Base-by-base conservation (phyloP, 2,329 filamentous ascomycete genomes). In the Aspergillus terreus region DNA sequence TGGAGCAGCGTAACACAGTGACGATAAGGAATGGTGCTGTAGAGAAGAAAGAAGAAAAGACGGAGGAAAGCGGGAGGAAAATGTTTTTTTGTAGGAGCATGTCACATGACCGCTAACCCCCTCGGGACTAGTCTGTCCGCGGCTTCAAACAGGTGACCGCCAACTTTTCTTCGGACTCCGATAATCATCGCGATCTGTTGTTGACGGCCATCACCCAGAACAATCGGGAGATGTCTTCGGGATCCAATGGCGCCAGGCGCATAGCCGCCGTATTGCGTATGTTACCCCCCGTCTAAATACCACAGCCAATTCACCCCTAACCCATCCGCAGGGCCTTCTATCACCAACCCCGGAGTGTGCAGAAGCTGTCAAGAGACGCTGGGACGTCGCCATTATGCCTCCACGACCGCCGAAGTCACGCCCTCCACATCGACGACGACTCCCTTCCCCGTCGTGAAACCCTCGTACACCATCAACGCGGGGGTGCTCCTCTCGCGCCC, bases 11-110 rank as follows among this genome's bases (percentile, higher is more conserved):
- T 78, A 78, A 79, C 82, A 79, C 85, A 82, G 85, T 91, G 90
- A 92, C 83, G 92, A 96, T 96, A 96, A 96, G 92, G 90, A 61
- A 58, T 86, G 77, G 83, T 87, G 88, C 87, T 87, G 78, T 81
- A 77, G 71, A 72, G 70, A 71, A 62, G 67, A 73, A 63, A 73
- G 65, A 60, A 69, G 68, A 69, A 62, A 58, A 52, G 69, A 25
- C 67, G 52, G 60, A 51, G 56, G 59, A 57, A 52, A 59, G 51
- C 35, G 25, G 70, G 25, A 67, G 52, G 60, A 51, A 56, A 59
- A 57, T 49, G 59, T 51, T 47, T 55, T 17, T 51, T 52, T 51
- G 49, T 38, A 38, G 35, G 15, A 15, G 15, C 14, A 11, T 4
- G 58, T 67, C 63, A 60, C 58, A 36, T 61, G 57, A 1, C 1